A percentile compares a stretch with the other conserved stretches of the same genome.
These are phyloP conservation scores for Prosopis cineraria DNA, from an alignment of 306 rosid genomes.

Conservation along the genomic window DNA sequence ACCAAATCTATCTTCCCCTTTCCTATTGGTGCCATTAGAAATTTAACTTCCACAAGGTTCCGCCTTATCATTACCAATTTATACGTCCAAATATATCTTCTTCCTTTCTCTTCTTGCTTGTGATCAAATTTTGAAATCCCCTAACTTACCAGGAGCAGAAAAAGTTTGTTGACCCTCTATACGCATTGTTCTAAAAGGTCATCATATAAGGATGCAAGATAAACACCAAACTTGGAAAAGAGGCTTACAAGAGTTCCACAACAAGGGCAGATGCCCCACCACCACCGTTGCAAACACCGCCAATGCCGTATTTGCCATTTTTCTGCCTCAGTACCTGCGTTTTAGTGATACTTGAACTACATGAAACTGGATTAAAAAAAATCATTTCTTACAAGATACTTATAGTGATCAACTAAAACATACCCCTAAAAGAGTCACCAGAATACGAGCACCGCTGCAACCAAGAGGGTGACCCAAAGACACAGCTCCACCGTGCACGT, in stretches of 20 bases:
- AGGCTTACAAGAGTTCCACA: conserved; percentile 72
- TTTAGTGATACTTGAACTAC: conserved; percentile 3
- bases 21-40: conserved; percentile 22
- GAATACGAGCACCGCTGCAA: conserved; percentile 97
- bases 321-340: conserved; percentile 81
- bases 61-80: background rate
- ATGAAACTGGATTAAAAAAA: background rate
- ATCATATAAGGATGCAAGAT: background rate
- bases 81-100: conserved; percentile 18
- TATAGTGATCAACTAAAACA: conserved; percentile 8
- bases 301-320: conserved; percentile 89
- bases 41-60: conserved; percentile 30
- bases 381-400: background rate
- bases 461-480: conserved; percentile 99
- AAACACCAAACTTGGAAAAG: conserved; percentile 17
- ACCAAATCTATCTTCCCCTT: background rate
- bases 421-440: conserved; percentile 97
- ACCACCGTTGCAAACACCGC: conserved; percentile 98
- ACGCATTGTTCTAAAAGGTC: conserved; percentile 10
- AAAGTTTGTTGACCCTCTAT: conserved; percentile 12
- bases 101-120: conserved; percentile 14
- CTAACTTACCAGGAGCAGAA: conserved; percentile 21
- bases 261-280: conserved; percentile 99
- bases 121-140: conserved; percentile 28
- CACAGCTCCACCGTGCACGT: conserved; percentile 96